Conservation (phyloP, 768 basidiomycete genomes). For the Sporobolomyces pararoseus region DNA sequence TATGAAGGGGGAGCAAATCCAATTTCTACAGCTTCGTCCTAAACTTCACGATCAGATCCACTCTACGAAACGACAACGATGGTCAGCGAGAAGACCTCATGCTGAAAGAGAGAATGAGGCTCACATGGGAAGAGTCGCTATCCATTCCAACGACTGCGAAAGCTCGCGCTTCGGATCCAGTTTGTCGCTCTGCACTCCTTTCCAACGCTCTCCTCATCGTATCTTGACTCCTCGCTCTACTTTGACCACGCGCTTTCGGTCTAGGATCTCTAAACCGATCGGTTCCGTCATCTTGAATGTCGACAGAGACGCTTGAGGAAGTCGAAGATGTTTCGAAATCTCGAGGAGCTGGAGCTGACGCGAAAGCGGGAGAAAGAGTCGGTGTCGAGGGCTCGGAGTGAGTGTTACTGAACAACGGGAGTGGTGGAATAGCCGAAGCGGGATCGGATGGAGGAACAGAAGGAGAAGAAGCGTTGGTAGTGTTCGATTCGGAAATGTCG, state of each 20-base stretch:
- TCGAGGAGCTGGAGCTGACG: constrained; percentile 5
- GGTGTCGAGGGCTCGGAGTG: not conserved
- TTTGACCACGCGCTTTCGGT: not conserved
- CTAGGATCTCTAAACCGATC: constrained; percentile 20
- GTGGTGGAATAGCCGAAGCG: not conserved
- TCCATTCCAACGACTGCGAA: constrained; percentile 35
- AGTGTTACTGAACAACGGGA: constrained; percentile 2
- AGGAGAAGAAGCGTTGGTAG: constrained; percentile 31
- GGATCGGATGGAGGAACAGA: constrained; percentile 12
- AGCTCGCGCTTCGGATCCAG: constrained; percentile 16
- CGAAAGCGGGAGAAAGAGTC: not conserved
- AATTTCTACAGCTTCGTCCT: not conserved
- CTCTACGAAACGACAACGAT: not conserved
- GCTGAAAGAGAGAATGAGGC: not conserved
- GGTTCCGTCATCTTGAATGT: constrained; percentile 30
- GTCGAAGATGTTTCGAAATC: constrained; percentile 6
- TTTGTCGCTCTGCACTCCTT: constrained; percentile 8
- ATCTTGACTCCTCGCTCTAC: not conserved
- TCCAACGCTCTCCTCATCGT: not conserved
- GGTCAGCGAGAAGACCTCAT: not conserved
- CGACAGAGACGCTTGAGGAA: constrained; percentile 23
- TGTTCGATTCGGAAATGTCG: constrained; percentile 68
- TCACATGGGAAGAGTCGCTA: constrained; percentile 24
- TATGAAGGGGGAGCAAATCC: not conserved
- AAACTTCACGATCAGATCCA: not conserved